Percentiles rank a stretch among this genome's conserved stretches.
Conservation (phyloP, 345 rosid species). For the Noccaea bulbosa region DNA sequence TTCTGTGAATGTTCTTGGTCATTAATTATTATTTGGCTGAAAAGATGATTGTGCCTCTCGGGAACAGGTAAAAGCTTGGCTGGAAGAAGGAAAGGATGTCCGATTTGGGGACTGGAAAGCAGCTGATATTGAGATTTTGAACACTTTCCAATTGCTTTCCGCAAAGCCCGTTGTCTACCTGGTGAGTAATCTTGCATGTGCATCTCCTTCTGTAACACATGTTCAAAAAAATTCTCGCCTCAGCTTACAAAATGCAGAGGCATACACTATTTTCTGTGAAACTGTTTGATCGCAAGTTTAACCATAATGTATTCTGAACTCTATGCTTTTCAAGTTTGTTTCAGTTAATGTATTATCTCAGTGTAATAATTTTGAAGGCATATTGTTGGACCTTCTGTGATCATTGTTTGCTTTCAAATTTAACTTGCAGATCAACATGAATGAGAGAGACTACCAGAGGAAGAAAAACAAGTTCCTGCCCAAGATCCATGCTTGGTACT, state of each 20-base stretch:
- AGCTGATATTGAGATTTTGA: conserved; percentile 89
- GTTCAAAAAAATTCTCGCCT: background rate
- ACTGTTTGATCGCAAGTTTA: background rate
- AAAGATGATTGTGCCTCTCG: conserved; percentile 26
- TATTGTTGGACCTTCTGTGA: conserved; percentile 12
- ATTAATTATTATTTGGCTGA: background rate
- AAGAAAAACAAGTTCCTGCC: conserved; percentile 97
- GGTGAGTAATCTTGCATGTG: conserved; percentile 49
- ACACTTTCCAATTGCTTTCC: conserved; percentile 92
- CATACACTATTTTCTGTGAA: conserved; percentile 1
- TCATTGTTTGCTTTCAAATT: conserved; percentile 25
- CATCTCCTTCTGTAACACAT: conserved; percentile 2
- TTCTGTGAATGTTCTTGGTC: conserved; percentile 9
- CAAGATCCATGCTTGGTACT: conserved; percentile 96
- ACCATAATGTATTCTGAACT: conserved; percentile 11
- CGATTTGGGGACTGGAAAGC: conserved; percentile 98
- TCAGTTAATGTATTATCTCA: conserved; percentile 7
- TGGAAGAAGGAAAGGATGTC: conserved; percentile 82
- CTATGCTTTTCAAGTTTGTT: conserved; percentile 4
- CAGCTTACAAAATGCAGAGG: background rate
- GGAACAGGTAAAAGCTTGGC: conserved; percentile 77
- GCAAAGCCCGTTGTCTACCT: conserved; percentile 98
- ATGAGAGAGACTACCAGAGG: conserved; percentile 93
- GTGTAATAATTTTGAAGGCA: background rate
- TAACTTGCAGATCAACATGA: conserved; percentile 82